Conservation (phyloP, 2,329 filamentous ascomycete genomes). For the Trichophyton mentagrophytes region DNA sequence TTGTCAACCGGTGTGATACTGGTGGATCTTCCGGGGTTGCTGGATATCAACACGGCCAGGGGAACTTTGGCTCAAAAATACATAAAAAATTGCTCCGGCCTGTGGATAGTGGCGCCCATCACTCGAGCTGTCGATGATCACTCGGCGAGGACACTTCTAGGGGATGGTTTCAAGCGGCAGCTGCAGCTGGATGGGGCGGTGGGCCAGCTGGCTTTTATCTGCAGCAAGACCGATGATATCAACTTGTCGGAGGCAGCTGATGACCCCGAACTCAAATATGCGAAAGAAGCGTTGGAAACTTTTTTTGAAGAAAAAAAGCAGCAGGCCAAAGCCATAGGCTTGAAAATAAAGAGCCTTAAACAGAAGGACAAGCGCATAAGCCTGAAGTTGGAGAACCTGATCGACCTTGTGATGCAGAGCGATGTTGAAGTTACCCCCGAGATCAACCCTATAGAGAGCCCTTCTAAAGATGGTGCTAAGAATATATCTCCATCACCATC, state of each 20-base stretch:
- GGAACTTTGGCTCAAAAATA: conserved; percentile 46
- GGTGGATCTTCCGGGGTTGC: conserved; percentile 47
- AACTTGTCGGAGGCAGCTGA: conserved; percentile 33
- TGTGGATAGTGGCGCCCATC: conserved; percentile 54
- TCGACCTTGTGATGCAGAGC: neutral
- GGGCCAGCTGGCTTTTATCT: conserved; percentile 46
- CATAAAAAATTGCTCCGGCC: conserved; percentile 46
- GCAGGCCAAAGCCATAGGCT: neutral
- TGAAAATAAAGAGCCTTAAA: neutral
- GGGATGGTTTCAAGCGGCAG: conserved; percentile 45
- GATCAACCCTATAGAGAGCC: neutral
- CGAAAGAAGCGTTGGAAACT: neutral
- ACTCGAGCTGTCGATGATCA: conserved; percentile 49
- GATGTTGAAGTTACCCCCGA: neutral
- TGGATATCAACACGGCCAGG: conserved; percentile 49
- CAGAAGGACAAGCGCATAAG: neutral
- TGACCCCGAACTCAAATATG: neutral
- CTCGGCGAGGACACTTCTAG: conserved; percentile 44
- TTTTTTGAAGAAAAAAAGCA: neutral
- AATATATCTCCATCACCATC: neutral
- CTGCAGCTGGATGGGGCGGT: conserved; percentile 47
- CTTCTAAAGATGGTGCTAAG: neutral
- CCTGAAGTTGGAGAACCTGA: neutral
- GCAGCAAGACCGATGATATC: conserved; percentile 52
- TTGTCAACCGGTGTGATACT: conserved; percentile 43